Conservation (phyloP, 768 basidiomycete species). For the Candolleomyces efflorescens region DNA sequence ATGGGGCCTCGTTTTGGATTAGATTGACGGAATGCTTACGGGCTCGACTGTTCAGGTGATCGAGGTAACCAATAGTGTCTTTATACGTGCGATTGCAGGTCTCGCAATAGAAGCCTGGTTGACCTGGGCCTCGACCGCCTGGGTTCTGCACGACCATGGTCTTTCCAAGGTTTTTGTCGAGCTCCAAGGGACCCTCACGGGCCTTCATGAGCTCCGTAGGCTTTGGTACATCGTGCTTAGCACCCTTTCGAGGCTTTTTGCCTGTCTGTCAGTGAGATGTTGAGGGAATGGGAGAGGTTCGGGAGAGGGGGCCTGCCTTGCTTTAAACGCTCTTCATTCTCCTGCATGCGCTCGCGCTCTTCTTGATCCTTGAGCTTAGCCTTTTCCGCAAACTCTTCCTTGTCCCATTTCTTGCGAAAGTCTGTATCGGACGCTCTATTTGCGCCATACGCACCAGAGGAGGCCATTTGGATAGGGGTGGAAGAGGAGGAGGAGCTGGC, state of each 20-base stretch:
- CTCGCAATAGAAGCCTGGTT: constrained; percentile 94
- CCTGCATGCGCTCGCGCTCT: constrained; percentile 77
- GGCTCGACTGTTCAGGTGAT: constrained; percentile 91
- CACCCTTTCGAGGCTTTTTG: constrained; percentile 71
- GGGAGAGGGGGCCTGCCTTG: constrained; percentile 50
- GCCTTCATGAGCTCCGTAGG: constrained; percentile 92
- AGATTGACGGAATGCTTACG: constrained; percentile 52
- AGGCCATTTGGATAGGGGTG: constrained; percentile 23
- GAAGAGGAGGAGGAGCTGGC: constrained; percentile 6
- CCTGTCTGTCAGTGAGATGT: constrained; percentile 40
- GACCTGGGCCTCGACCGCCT: constrained; percentile 78
- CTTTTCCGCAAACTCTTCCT: constrained; percentile 82
- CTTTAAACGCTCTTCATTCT: constrained; percentile 80
- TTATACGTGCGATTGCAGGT: constrained; percentile 89
- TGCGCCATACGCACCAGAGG: constrained; percentile 33
- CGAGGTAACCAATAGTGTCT: constrained; percentile 90
- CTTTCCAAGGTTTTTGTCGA: constrained; percentile 94
- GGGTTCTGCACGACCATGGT: constrained; percentile 90
- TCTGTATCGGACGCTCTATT: constrained; percentile 61
- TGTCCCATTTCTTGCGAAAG: constrained; percentile 92
- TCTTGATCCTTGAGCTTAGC: constrained; percentile 81
- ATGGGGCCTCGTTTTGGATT: too few relatives aligned
- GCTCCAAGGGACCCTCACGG: constrained; percentile 77
- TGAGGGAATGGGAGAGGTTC: background rate
- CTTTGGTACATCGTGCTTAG: constrained; percentile 80